A percentile compares a stretch with the other conserved stretches of the same genome.
Evolutionary conservation across 202 grass and related monocot species (phyloP).

Genomic region (Alloteropsis angusta): DNA sequence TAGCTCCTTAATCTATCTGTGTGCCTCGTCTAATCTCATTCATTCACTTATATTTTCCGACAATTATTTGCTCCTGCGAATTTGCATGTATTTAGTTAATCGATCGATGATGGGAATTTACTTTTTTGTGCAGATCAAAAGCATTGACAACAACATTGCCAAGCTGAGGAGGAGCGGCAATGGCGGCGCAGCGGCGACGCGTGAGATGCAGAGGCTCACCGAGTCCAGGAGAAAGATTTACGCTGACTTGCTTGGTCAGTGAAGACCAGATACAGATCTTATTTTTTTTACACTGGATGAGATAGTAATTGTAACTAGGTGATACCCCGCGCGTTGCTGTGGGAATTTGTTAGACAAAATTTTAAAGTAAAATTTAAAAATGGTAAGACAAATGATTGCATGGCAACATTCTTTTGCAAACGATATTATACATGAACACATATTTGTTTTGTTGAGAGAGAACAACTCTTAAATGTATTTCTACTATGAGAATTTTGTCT

Average conservation of each 20-base stretch:
- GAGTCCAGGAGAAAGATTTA: background rate
- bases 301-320: background rate
- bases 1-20: background rate
- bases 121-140: conserved; percentile 10
- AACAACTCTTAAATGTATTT: too few species aligned
- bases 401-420: too few species aligned
- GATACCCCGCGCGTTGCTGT: too few species aligned
- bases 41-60: background rate
- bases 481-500: too few species aligned
- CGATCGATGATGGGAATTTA: background rate
- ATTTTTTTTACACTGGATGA: background rate
- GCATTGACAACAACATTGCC: background rate
- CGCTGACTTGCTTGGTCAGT: background rate
- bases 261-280: background rate
- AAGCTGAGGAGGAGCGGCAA: background rate
- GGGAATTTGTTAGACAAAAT: too few species aligned
- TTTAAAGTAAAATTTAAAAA: too few species aligned
- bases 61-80: background rate
- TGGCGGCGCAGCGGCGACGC: background rate
- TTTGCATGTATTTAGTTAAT: too few species aligned
- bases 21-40: background rate
- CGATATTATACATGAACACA: too few species aligned
- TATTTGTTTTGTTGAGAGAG: too few species aligned
- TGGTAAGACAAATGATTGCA: too few species aligned
- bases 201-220: conserved; percentile 9